Conservation (phyloP, 345 rosid species). For the Litchi chinensis region DNA sequence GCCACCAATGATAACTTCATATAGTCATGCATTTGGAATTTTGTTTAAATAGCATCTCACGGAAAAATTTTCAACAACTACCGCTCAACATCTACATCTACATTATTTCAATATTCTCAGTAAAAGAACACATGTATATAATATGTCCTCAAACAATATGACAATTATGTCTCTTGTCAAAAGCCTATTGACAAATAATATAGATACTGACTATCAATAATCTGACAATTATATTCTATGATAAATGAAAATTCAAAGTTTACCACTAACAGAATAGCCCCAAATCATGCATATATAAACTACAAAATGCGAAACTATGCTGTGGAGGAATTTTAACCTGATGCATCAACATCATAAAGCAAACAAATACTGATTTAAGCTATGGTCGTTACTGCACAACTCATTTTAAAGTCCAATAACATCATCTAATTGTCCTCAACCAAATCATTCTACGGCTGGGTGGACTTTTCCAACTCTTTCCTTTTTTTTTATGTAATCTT, state of each 20-base stretch:
- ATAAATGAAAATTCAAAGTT: not conserved
- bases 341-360: not conserved
- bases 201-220: not conserved
- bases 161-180: not conserved
- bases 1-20: not conserved
- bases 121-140: not conserved
- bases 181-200: not conserved
- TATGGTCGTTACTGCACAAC: not conserved
- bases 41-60: slow-evolving; percentile 30
- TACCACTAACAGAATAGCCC: not conserved
- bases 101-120: not conserved
- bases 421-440: not conserved
- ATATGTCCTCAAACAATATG: not conserved
- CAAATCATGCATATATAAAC: not conserved
- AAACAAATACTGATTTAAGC: not conserved
- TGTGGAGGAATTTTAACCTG: not conserved
- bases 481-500: no score
- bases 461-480: not conserved
- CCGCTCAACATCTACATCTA: not conserved
- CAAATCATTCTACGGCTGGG: not conserved
- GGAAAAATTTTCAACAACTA: slow-evolving; percentile 21
- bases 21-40: slow-evolving; percentile 28
- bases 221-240: not conserved
- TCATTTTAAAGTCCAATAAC: not conserved
- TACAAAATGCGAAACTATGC: not conserved